Conservation (phyloP, 768 basidiomycete species). For the Xerocomellus intermedius region DNA sequence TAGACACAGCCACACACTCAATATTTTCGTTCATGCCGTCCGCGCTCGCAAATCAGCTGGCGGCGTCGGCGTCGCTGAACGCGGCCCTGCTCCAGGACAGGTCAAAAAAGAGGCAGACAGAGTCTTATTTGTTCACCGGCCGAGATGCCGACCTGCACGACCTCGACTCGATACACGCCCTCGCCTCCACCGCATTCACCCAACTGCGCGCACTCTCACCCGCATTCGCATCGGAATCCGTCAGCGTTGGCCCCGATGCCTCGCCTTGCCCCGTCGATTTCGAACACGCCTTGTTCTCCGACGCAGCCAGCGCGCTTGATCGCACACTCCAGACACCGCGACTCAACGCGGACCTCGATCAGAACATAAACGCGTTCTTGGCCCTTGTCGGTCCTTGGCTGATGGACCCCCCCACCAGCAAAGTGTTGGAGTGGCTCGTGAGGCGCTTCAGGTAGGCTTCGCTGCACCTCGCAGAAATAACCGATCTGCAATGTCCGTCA, state of each 20-base stretch:
- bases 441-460: slow-evolving; percentile 77
- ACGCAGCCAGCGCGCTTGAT: slow-evolving; percentile 71
- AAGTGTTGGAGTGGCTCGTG: slow-evolving; percentile 93
- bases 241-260: slow-evolving; percentile 15
- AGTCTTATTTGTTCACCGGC: slow-evolving; percentile 88
- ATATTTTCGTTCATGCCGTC: slow-evolving; percentile 44
- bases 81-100: slow-evolving; percentile 65
- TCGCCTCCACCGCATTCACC: slow-evolving; percentile 75
- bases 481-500: slow-evolving; percentile 29
- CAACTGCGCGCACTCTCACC: slow-evolving; percentile 67
- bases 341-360: slow-evolving; percentile 62
- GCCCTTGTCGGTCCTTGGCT: slow-evolving; percentile 76
- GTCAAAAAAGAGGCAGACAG: slow-evolving; percentile 54
- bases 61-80: slow-evolving; percentile 77
- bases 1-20: neutral
- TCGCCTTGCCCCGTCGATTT: slow-evolving; percentile 38
- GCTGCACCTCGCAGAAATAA: neutral
- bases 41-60: slow-evolving; percentile 79
- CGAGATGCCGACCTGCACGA: slow-evolving; percentile 84
- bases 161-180: slow-evolving; percentile 78
- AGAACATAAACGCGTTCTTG: slow-evolving; percentile 58
- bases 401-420: slow-evolving; percentile 75
- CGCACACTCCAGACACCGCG: slow-evolving; percentile 70
- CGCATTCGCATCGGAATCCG: slow-evolving; percentile 34
- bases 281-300: slow-evolving; percentile 77